These are phyloP conservation scores for Casaregolazyma lundiana DNA, from an alignment of 1,139 yeast genomes.

Conservation along the genomic window DNA sequence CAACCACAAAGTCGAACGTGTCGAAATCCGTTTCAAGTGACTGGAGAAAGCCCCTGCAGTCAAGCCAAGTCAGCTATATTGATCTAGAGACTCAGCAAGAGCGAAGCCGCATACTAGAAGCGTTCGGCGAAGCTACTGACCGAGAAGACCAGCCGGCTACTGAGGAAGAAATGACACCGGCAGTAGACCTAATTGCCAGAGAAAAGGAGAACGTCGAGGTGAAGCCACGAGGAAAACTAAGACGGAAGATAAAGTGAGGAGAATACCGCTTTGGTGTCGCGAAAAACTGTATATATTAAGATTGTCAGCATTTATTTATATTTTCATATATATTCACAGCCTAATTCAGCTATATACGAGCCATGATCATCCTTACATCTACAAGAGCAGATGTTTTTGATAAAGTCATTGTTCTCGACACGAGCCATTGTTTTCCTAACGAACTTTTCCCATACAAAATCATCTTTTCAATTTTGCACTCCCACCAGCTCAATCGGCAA, in stretches of 20 bases:
- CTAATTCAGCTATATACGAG: no score
- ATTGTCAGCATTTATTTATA: no score
- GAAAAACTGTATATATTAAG: no score
- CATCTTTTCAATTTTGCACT: no score
- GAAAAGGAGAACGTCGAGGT: conserved; percentile 5
- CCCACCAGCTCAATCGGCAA: no score
- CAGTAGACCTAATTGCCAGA: conserved; percentile 17
- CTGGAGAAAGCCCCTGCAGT: conserved; percentile 9
- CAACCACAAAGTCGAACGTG: conserved; percentile 4
- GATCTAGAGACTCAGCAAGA: conserved; percentile 24
- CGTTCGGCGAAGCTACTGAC: conserved; percentile 21
- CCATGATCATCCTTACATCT: no score
- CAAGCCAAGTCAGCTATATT: conserved; percentile 24
- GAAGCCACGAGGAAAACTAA: conserved; percentile 5
- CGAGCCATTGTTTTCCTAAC: no score
- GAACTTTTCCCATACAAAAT: no score
- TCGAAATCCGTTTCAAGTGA: conserved; percentile 2
- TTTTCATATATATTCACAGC: no score
- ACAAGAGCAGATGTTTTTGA: no score
- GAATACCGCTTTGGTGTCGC: no score
- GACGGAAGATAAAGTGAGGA: conserved; percentile 1
- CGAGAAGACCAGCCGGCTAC: conserved; percentile 4
- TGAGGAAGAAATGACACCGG: conserved; percentile 21
- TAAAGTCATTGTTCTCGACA: no score
- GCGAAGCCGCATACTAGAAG: conserved; percentile 22